phyloP scores from a whole-genome alignment of 768 basidiomycete genomes.

The Mycena rebaudengoi region DNA sequence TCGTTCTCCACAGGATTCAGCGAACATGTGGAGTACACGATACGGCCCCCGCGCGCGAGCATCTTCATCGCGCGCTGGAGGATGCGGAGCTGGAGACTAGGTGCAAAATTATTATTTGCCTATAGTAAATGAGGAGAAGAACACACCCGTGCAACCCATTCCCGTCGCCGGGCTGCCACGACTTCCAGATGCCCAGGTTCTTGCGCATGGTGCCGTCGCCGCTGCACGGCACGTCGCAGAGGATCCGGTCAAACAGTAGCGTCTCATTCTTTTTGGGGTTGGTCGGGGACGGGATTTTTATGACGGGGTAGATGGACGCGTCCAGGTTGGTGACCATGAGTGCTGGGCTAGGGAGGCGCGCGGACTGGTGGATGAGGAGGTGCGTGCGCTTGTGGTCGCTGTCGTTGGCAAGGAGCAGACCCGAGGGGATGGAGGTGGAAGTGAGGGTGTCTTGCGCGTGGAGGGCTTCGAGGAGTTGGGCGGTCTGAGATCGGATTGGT shows the following conservation, averaged over 20 bases:
- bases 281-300: conserved; percentile 56
- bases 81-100: conserved; percentile 94
- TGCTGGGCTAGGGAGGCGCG: conserved; percentile 89
- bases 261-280: conserved; percentile 51
- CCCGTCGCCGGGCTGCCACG: conserved; percentile 88
- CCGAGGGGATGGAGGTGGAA: conserved; percentile 75
- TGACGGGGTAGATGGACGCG: conserved; percentile 83
- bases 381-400: conserved; percentile 94
- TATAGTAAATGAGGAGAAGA: background rate
- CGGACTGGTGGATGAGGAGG: conserved; percentile 96
- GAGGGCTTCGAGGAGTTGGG: conserved; percentile 94
- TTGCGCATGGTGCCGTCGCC: conserved; percentile 97
- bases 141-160: conserved; percentile 88
- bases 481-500: conserved; percentile 64
- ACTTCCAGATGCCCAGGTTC: conserved; percentile 94
- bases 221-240: conserved; percentile 97
- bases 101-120: conserved; percentile 15
- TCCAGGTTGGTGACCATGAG: conserved; percentile 97
- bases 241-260: conserved; percentile 89
- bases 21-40: conserved; percentile 98
- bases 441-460: conserved; percentile 79
- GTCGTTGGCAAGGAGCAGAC: conserved; percentile 95
- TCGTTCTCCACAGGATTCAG: conserved; percentile 98
- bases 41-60: conserved; percentile 81
- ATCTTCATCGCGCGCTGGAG: conserved; percentile 92